Evolutionary conservation across 2,329 filamentous ascomycete genomes (phyloP).

Genomic region (Fusarium fracticaudum): DNA sequence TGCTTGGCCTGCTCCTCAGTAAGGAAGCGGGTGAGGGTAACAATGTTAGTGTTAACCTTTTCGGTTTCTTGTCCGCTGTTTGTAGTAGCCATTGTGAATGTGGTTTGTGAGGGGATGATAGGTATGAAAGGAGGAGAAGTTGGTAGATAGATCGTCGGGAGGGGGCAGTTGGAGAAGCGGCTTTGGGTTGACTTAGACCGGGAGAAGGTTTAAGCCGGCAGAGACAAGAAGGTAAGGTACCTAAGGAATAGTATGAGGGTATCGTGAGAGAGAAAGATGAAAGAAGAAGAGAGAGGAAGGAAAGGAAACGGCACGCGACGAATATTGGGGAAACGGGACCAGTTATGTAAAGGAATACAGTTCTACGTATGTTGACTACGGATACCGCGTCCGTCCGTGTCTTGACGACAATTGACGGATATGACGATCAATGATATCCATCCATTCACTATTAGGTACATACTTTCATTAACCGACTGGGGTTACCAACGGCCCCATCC

Average conservation of each 20-base stretch:
- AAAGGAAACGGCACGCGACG: slow-evolving; percentile 24
- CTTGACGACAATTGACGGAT: slow-evolving; percentile 32
- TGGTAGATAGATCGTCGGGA: slow-evolving; percentile 23
- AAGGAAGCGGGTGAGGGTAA: slow-evolving; percentile 94
- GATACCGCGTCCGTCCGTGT: slow-evolving; percentile 26
- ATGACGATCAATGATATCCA: slow-evolving; percentile 42
- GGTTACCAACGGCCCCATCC: slow-evolving; percentile 35
- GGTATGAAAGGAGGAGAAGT: slow-evolving; percentile 20
- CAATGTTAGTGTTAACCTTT: slow-evolving; percentile 93
- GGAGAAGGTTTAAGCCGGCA: slow-evolving; percentile 28
- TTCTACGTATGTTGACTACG: background rate
- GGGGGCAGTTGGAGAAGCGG: slow-evolving; percentile 25
- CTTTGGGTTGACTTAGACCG: slow-evolving; percentile 16
- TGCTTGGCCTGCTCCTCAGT: slow-evolving; percentile 96
- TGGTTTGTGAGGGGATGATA: slow-evolving; percentile 19
- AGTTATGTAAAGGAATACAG: slow-evolving; percentile 20
- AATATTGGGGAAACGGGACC: slow-evolving; percentile 27
- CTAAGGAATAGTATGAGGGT: slow-evolving; percentile 28
- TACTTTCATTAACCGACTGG: background rate
- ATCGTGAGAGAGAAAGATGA: slow-evolving; percentile 24
- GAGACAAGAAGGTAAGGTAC: too few relatives aligned
- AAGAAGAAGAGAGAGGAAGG: slow-evolving; percentile 13
- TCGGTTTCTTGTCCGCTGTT: slow-evolving; percentile 66
- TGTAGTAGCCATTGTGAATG: slow-evolving; percentile 49
- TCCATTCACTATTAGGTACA: background rate